Percentiles rank a stretch among this genome's conserved stretches.
Conservation (phyloP, 139 green algal species). For the Helicosporidium sp. region DNA sequence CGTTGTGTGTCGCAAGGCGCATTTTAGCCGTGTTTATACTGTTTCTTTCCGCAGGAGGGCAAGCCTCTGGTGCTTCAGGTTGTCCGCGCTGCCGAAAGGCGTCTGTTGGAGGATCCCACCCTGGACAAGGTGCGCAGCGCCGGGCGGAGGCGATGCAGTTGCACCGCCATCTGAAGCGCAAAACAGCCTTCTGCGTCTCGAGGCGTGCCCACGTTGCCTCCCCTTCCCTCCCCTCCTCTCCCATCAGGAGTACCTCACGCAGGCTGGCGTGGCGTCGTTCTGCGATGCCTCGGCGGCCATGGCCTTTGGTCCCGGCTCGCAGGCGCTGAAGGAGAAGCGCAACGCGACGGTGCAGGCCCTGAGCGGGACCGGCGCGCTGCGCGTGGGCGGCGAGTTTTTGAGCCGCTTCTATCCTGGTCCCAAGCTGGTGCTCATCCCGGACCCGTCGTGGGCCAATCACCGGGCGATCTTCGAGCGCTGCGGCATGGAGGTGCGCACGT, state of each 20-base stretch:
- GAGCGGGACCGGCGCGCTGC: conserved; percentile 75
- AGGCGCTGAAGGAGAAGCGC: conserved; percentile 40
- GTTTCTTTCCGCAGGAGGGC: conserved; percentile 32
- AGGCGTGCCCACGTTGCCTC: not conserved
- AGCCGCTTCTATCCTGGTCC: conserved; percentile 45
- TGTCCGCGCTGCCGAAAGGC: conserved; percentile 74
- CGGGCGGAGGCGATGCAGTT: too few species aligned
- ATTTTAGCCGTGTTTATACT: too few species aligned
- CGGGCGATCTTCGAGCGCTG: conserved; percentile 79
- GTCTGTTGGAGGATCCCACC: conserved; percentile 46
- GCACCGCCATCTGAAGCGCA: too few species aligned
- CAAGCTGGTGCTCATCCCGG: conserved; percentile 22
- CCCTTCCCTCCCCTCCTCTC: conserved; percentile 5
- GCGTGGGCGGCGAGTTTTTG: conserved; percentile 69
- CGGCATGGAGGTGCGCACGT: conserved; percentile 50
- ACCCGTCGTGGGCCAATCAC: conserved; percentile 87
- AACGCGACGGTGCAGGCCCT: conserved; percentile 68
- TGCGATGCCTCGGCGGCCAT: conserved; percentile 58
- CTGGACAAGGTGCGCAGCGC: conserved; percentile 75
- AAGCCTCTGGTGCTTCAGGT: conserved; percentile 80
- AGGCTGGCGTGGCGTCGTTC: conserved; percentile 61
- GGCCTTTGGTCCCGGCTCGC: conserved; percentile 46
- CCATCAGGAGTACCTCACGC: conserved; percentile 82
- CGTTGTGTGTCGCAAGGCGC: too few species aligned
- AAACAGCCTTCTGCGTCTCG: too few species aligned